Evolutionary conservation across 78 protist species (phyloP), one percentile per base, ranked within the genome.

Genomic region (Dictyostelium firmibasis): DNA sequence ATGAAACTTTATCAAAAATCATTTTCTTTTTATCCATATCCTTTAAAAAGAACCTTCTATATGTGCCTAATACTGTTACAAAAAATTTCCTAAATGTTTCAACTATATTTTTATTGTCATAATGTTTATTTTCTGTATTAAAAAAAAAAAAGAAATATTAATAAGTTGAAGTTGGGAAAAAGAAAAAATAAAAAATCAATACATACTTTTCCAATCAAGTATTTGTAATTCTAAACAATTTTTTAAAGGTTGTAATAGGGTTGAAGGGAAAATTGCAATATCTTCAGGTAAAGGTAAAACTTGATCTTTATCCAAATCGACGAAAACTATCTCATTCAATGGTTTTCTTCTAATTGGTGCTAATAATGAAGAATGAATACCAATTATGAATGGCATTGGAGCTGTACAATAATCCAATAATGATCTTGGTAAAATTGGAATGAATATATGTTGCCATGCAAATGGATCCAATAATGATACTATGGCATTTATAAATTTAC

Each of bases 341-440:
- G 96, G 96, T 64, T 86, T 81, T 27, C 88, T 84, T 57, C 87
- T 41, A 50, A 93, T 85, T 70, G 88, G 67, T 50, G 93, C 86
- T 27, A 86, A 93, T 31, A 86, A 67, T 72, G 96, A 93, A 31
- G 91, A 86, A 50, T 93, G 96, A n/a, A 93, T 83, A 77, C 96
- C 96, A 81, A 93, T 93, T 36, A 94, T 77, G 72, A 85, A 94
- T 41, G 96, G 96, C 87, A 94, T 85, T 38, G 96, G 96, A 53
- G 96, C 92, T n/a, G 89, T 85, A 53, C 85, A 75, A 62, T 85
- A 94, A 81, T 94, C 96, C 64, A 94, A 50, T 20, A 94, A 81
- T 29, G 93, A 57, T 47, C 93, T 75, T 29, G 96, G 96, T 44
- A 94, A 82, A 35, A 94, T 85, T n/a, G 96, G 96, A 14, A 94